Percentiles rank a stretch among this genome's conserved stretches.
These are phyloP conservation scores for Amanita exitialis DNA, from an alignment of 768 basidiomycete species.

Conservation along the genomic window DNA sequence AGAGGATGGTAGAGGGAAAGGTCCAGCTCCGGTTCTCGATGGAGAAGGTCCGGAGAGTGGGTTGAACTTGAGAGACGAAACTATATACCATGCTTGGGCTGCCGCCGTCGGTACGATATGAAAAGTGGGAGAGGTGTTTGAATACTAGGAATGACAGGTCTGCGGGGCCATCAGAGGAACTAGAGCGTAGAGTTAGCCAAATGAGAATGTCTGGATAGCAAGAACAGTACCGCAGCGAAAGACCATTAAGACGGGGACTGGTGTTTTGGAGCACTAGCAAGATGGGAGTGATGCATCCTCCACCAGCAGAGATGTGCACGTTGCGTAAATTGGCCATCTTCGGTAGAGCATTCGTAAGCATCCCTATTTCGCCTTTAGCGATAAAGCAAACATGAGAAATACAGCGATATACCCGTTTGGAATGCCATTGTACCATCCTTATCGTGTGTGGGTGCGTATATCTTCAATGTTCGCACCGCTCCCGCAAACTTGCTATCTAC, in stretches of 20 bases:
- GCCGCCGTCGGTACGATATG: slow-evolving; percentile 38
- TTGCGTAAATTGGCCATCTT: slow-evolving; percentile 50
- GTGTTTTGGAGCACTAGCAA: slow-evolving; percentile 41
- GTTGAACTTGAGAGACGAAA: slow-evolving; percentile 44
- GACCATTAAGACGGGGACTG: slow-evolving; percentile 41
- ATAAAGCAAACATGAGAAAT: not conserved
- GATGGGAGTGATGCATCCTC: slow-evolving; percentile 41
- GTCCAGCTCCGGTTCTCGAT: slow-evolving; percentile 47
- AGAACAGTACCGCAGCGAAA: slow-evolving; percentile 41
- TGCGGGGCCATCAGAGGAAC: slow-evolving; percentile 31
- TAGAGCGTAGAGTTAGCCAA: slow-evolving; percentile 9
- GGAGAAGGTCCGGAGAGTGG: slow-evolving; percentile 40
- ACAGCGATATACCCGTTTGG: slow-evolving; percentile 40
- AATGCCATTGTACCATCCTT: slow-evolving; percentile 46
- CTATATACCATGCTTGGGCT: slow-evolving; percentile 26
- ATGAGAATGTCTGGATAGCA: not conserved
- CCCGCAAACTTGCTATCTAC: slow-evolving; percentile 48
- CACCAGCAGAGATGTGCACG: slow-evolving; percentile 49
- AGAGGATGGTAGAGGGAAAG: slow-evolving; percentile 43
- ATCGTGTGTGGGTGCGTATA: slow-evolving; percentile 43
- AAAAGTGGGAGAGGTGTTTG: slow-evolving; percentile 48
- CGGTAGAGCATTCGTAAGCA: slow-evolving; percentile 61
- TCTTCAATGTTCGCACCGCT: slow-evolving; percentile 44
- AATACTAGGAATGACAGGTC: slow-evolving; percentile 40
- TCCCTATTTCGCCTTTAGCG: slow-evolving; percentile 29